A percentile compares a stretch with the other conserved stretches of the same genome.
Conservation (phyloP, 768 basidiomycete species). For the Hemileccinum impolitum region DNA sequence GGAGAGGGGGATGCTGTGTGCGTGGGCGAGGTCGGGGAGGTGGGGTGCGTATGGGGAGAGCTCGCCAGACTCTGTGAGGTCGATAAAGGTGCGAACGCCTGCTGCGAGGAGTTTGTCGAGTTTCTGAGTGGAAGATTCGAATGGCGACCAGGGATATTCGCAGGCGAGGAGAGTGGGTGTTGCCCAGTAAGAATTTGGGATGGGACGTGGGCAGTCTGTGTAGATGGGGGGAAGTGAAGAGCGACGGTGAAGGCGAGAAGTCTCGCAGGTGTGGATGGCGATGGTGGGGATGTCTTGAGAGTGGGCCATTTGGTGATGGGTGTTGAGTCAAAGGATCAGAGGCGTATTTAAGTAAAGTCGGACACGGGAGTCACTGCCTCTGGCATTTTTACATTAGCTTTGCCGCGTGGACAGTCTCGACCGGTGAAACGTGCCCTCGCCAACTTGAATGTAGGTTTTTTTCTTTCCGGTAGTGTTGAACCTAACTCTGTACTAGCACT, state of each 20-base stretch:
- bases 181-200: constrained; percentile 87
- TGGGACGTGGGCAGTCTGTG: constrained; percentile 45
- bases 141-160: constrained; percentile 77
- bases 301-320: constrained; percentile 6
- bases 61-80: constrained; percentile 80
- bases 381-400: constrained; percentile 16
- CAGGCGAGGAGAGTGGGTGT: constrained; percentile 69
- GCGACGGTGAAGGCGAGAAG: constrained; percentile 10
- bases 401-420: constrained; percentile 3
- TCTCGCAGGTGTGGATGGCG: constrained; percentile 6
- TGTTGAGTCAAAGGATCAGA: constrained; percentile 2
- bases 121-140: constrained; percentile 54
- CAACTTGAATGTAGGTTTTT: too few relatives aligned
- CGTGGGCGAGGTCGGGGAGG: constrained; percentile 50
- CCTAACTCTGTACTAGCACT: too few relatives aligned
- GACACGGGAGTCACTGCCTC: constrained; percentile 4
- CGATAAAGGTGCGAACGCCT: constrained; percentile 78
- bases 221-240: constrained; percentile 16
- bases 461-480: too few relatives aligned
- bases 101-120: constrained; percentile 68
- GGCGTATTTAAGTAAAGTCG: constrained; percentile 17
- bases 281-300: constrained; percentile 9
- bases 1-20: constrained; percentile 51
- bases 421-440: constrained; percentile 1
- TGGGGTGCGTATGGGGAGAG: constrained; percentile 60